phyloP scores from a whole-genome alignment of 2,329 filamentous ascomycete species.

The Talaromyces sp. region DNA sequence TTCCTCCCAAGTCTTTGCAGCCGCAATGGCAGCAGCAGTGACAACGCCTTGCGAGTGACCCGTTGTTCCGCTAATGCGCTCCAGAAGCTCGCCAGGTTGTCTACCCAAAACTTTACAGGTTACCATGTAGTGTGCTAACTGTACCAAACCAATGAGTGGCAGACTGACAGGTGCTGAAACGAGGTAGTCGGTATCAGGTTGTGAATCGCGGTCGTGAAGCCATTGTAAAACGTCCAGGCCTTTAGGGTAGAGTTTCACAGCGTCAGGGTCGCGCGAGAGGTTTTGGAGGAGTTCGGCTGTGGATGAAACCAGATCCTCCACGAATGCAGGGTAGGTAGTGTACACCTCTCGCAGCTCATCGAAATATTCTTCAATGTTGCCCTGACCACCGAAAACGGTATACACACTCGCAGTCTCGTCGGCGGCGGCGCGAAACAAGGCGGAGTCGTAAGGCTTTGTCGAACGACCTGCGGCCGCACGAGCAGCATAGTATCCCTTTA shows the following conservation, averaged over 20 bases:
- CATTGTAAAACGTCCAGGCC: conserved; percentile 93
- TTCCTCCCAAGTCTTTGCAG: conserved; percentile 88
- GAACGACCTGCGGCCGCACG: conserved; percentile 78
- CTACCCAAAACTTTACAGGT: conserved; percentile 88
- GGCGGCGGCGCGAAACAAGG: conserved; percentile 80
- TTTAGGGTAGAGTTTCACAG: conserved; percentile 94
- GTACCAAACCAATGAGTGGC: conserved; percentile 91
- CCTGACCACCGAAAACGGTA: conserved; percentile 93
- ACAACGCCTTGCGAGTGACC: conserved; percentile 97
- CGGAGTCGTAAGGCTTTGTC: conserved; percentile 90
- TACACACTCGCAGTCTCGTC: conserved; percentile 83
- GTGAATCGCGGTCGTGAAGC: conserved; percentile 83
- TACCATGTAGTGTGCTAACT: conserved; percentile 92
- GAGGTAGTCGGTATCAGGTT: conserved; percentile 90
- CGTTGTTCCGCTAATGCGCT: conserved; percentile 80
- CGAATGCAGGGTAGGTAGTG: conserved; percentile 84
- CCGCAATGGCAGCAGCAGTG: conserved; percentile 85
- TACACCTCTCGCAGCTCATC: conserved; percentile 92
- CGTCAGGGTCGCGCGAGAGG: conserved; percentile 76
- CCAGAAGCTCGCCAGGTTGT: conserved; percentile 81
- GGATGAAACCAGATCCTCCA: conserved; percentile 76
- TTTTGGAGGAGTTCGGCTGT: conserved; percentile 84
- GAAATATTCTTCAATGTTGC: conserved; percentile 99
- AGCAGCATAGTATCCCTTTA: conserved; percentile 87
- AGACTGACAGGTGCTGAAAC: conserved; percentile 94